Conservation (phyloP, 2,329 filamentous ascomycete species). For the Alternaria sp. region DNA sequence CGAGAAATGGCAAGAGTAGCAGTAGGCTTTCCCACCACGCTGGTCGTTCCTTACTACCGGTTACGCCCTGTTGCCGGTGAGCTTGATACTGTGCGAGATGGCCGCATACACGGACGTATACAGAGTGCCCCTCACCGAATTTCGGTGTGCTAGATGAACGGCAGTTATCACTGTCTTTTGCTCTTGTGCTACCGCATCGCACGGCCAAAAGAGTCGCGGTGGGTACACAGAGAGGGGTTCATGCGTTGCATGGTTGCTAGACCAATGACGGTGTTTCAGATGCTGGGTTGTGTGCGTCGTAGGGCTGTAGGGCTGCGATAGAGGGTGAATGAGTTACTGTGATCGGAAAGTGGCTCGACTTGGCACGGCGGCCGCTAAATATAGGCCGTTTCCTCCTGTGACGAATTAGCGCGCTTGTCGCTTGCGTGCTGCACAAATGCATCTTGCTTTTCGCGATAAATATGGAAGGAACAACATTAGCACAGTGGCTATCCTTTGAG, state of each 20-base stretch:
- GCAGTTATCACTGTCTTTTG: slow-evolving; percentile 22
- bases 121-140: slow-evolving; percentile 9
- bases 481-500: slow-evolving; percentile 18
- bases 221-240: slow-evolving; percentile 26
- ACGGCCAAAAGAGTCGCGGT: slow-evolving; percentile 16
- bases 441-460: slow-evolving; percentile 18
- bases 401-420: slow-evolving; percentile 9
- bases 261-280: slow-evolving; percentile 16
- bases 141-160: slow-evolving; percentile 22
- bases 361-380: slow-evolving; percentile 33
- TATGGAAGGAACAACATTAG: slow-evolving; percentile 19
- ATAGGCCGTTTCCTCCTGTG: slow-evolving; percentile 28
- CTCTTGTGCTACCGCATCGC: slow-evolving; percentile 16
- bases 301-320: slow-evolving; percentile 33
- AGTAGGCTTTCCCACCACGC: slow-evolving; percentile 18
- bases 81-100: slow-evolving; percentile 13
- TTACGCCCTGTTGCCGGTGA: slow-evolving; percentile 26
- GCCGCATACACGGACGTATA: slow-evolving; percentile 14
- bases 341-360: slow-evolving; percentile 28
- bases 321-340: slow-evolving; percentile 16
- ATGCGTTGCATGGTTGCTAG: slow-evolving; percentile 23
- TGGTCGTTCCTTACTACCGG: slow-evolving; percentile 25
- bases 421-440: not conserved
- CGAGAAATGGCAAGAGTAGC: slow-evolving; percentile 6
- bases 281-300: slow-evolving; percentile 27